Base-by-base conservation (phyloP, 441 rosid species). In the Erodium chrysanthum region DNA sequence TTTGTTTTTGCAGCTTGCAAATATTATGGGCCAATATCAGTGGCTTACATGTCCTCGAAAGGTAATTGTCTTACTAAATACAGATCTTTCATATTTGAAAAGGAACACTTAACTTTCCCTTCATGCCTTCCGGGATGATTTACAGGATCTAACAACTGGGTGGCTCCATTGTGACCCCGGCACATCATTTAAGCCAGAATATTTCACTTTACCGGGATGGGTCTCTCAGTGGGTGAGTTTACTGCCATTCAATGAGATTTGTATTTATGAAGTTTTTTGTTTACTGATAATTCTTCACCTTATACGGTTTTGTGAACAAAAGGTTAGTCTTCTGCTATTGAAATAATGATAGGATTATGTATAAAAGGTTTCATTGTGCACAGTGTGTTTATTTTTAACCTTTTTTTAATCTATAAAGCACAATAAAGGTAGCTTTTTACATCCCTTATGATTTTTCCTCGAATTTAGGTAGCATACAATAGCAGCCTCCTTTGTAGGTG, bases 91-190 rank as follows among this genome's bases (percentile, higher is more conserved):
- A 17, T 64, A 12, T 31, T 64, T 61, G 3, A 66, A 44, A 54
- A 68, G 11, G 20, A 40, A 23, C 58, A 17, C 27, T 50, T 54
- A 4, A 61, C 52, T 25, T 78, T 70, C 65, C 61, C 61, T 20
- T 31, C 60, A 20, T 59, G 21, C 14, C 20, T 31, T 35, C 44
- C 42, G 66, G 44, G 68, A 56, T 29, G 11, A 50, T 29, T 31
- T 67, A 76, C 84, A 92, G 96, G 97, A 92, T 79, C 79, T 92
- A 71, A 83, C 96, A 5, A 86, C 92, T 8, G 88, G 92, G 52
- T 90, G 98, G 98, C 94, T 92, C 66, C 85, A 81, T 4, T 92
- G 98, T 77, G 96, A 90, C 75, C 94, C 98, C 0, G 98, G 91
- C 68, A 91, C 91, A 14, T 68, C 84, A 77, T 92, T 83, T 78